Evolutionary conservation across 73 alveolate genomes (phyloP).

Genomic region (Tetrahymena borealis): DNA sequence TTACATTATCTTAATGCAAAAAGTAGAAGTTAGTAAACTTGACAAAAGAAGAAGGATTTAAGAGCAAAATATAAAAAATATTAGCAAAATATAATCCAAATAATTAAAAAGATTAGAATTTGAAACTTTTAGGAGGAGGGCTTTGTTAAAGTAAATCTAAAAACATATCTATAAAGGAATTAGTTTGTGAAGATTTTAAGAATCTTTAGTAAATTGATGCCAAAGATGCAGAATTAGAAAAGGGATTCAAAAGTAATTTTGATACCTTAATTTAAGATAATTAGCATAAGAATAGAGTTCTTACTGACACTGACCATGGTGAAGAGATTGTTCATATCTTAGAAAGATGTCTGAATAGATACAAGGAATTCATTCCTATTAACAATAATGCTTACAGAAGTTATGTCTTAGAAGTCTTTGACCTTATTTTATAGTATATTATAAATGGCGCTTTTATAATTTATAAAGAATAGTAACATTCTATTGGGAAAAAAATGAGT

Average conservation of each 20-base stretch:
- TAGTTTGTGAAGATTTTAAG: neutral
- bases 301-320: neutral
- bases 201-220: neutral
- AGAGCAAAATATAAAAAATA: neutral
- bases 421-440: neutral
- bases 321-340: neutral
- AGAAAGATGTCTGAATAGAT: neutral
- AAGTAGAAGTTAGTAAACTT: neutral
- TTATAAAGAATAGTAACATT: neutral
- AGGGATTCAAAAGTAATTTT: neutral
- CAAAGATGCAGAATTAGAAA: neutral
- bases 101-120: neutral
- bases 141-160: neutral
- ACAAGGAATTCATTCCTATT: neutral
- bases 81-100: neutral
- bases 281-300: neutral
- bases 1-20: neutral
- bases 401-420: neutral
- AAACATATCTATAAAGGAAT: too few relatives aligned
- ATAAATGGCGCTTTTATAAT: neutral
- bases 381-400: neutral
- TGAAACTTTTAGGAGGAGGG: neutral
- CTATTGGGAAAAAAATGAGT: neutral
- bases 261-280: neutral
- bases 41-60: neutral